Percentiles rank a stretch among this genome's conserved stretches.
These are phyloP conservation scores for Ilyonectria destructans DNA, from an alignment of 2,329 filamentous ascomycete species.

Conservation along the genomic window DNA sequence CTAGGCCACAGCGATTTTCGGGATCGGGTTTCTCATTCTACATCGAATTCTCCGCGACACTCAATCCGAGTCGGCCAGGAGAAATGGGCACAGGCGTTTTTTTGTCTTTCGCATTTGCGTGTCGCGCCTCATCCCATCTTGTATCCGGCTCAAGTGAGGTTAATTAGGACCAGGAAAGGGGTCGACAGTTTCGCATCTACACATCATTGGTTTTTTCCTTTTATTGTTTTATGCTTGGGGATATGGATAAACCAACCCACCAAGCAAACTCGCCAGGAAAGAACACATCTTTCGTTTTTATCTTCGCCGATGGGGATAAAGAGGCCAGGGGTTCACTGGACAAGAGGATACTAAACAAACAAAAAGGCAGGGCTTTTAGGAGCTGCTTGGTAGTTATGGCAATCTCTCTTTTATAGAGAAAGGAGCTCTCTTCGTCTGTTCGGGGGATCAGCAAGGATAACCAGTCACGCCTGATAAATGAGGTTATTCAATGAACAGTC, in stretches of 20 bases:
- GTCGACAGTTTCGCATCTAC: constrained; percentile 31
- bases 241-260: constrained; percentile 29
- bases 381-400: not conserved
- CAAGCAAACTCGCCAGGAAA: not conserved
- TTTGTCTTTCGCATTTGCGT: not conserved
- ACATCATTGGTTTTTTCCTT: constrained; percentile 23
- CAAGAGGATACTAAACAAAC: constrained; percentile 14
- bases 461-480: constrained; percentile 3
- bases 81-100: constrained; percentile 1
- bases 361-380: constrained; percentile 15
- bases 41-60: not conserved
- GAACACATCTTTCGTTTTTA: constrained; percentile 27
- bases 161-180: constrained; percentile 2
- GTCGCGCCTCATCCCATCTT: not conserved
- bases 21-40: not conserved
- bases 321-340: constrained; percentile 25
- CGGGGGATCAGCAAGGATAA: not conserved
- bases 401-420: constrained; percentile 1
- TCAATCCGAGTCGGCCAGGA: not conserved
- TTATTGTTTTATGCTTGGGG: constrained; percentile 27
- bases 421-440: not conserved
- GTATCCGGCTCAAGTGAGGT: constrained; percentile 1
- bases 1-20: not conserved
- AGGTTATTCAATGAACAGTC: not conserved
- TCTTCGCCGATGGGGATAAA: constrained; percentile 24